A percentile compares a stretch with the other conserved stretches of the same genome.
phyloP scores from a whole-genome alignment of 2,329 filamentous ascomycete species.

The Xylariaceae sp. region DNA sequence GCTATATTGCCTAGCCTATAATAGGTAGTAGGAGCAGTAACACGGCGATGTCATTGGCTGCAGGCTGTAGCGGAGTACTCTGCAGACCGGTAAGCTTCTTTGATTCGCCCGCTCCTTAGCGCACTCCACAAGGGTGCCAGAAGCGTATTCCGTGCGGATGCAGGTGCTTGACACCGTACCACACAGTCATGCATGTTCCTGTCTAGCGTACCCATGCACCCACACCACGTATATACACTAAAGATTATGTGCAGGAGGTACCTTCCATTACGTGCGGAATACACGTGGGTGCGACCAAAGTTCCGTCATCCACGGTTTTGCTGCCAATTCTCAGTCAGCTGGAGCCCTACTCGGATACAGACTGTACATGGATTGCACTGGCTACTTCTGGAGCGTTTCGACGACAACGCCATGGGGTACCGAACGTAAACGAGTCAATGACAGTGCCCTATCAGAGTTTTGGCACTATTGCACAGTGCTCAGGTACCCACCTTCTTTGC shows the following conservation, averaged over 20 bases:
- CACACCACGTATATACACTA: not conserved
- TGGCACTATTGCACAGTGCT: not conserved
- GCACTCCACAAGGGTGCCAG: not conserved
- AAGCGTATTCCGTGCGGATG: not conserved
- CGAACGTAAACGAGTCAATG: slow-evolving; percentile 7
- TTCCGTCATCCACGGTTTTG: not conserved
- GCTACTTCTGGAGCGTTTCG: not conserved
- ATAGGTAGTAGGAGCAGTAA: too few relatives aligned
- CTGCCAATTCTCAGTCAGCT: not conserved
- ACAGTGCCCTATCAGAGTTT: slow-evolving; percentile 5
- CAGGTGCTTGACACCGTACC: not conserved
- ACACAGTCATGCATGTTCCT: too few relatives aligned
- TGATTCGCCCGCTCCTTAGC: slow-evolving; percentile 14
- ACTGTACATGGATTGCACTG: not conserved
- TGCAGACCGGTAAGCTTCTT: slow-evolving; percentile 8
- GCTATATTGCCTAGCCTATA: not conserved
- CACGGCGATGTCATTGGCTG: slow-evolving; percentile 13
- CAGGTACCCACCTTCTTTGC: not conserved
- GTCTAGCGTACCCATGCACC: not conserved
- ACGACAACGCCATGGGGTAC: not conserved
- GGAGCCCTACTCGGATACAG: not conserved
- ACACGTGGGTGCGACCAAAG: too few relatives aligned
- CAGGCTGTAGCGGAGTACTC: slow-evolving; percentile 7
- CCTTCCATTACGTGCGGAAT: too few relatives aligned
- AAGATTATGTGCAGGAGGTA: not conserved